Percentiles rank a stretch among this genome's conserved stretches.
phyloP scores from a whole-genome alignment of 257 asterid genomes.

The Ehretia macrophylla region DNA sequence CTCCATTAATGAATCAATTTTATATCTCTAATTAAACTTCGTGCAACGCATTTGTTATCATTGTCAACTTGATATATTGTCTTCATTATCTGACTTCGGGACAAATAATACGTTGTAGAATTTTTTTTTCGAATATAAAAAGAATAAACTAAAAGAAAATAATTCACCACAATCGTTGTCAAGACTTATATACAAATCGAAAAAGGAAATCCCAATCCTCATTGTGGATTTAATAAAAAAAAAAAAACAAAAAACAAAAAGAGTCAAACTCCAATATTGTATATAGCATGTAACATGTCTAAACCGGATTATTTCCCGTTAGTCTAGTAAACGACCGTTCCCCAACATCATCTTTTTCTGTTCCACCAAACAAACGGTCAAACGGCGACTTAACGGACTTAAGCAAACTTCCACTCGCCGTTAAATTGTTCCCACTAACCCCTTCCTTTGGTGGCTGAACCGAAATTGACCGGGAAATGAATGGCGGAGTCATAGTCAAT shows the following conservation, averaged over 20 bases:
- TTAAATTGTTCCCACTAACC: slow-evolving; percentile 8
- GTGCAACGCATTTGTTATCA: not conserved
- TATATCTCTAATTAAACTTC: not conserved
- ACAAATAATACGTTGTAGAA: too few relatives aligned
- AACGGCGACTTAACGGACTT: slow-evolving; percentile 27
- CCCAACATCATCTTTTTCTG: slow-evolving; percentile 15
- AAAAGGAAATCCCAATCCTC: not conserved
- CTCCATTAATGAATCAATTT: not conserved
- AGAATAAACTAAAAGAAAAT: not conserved
- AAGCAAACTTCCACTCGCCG: slow-evolving; percentile 12
- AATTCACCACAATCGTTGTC: not conserved
- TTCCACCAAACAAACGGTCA: slow-evolving; percentile 24
- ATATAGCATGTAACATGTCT: not conserved
- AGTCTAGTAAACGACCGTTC: slow-evolving; percentile 26
- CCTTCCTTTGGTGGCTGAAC: slow-evolving; percentile 12
- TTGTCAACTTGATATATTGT: not conserved
- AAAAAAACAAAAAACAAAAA: not conserved
- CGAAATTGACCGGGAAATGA: slow-evolving; percentile 20
- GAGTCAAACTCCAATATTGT: not conserved
- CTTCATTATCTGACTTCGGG: too few relatives aligned
- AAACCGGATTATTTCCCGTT: slow-evolving; percentile 11
- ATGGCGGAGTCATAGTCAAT: slow-evolving; percentile 6
- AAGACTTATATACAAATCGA: not conserved
- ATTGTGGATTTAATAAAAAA: too few relatives aligned
- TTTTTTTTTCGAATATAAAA: not conserved